These are phyloP conservation scores for Saturnispora ahearnii DNA, from an alignment of 805 yeast genomes.

Conservation along the genomic window DNA sequence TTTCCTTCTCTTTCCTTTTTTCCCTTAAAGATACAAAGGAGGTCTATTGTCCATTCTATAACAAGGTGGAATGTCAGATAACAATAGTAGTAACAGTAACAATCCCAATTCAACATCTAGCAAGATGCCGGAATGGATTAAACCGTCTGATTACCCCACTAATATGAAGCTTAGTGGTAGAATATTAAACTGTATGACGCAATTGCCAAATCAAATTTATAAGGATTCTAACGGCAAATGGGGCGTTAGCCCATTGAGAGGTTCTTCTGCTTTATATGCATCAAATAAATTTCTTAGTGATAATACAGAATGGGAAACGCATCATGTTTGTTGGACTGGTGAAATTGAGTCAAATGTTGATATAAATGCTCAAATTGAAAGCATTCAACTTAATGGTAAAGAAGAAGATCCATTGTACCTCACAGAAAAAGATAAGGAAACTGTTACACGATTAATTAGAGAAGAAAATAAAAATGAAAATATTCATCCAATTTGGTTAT, in stretches of 20 bases:
- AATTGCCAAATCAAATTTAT: slow-evolving; percentile 54
- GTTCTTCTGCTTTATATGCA: slow-evolving; percentile 78
- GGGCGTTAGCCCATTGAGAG: slow-evolving; percentile 60
- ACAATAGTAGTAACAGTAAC: not conserved
- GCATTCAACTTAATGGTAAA: not conserved
- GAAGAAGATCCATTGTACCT: slow-evolving; percentile 56
- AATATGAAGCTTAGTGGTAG: slow-evolving; percentile 50
- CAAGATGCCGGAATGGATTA: slow-evolving; percentile 5
- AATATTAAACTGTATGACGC: slow-evolving; percentile 57
- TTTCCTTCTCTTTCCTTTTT: no score
- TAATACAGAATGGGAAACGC: slow-evolving; percentile 77
- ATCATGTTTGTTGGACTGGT: slow-evolving; percentile 93
- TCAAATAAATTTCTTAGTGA: slow-evolving; percentile 56
- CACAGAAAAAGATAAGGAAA: slow-evolving; percentile 44
- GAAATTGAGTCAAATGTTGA: slow-evolving; percentile 42
- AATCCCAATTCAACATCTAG: not conserved
- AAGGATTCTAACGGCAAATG: slow-evolving; percentile 36
- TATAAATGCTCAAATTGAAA: not conserved
- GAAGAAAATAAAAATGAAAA: slow-evolving; percentile 38
- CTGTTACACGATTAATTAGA: slow-evolving; percentile 40
- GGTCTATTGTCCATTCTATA: no score
- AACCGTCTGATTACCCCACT: slow-evolving; percentile 17
- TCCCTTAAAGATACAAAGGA: no score
- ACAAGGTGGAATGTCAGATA: not conserved
- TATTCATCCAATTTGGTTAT: slow-evolving; percentile 83